Evolutionary conservation across 331 rosid species (phyloP), one percentile per base, ranked within the genome.

Genomic region (Cydonia oblonga): DNA sequence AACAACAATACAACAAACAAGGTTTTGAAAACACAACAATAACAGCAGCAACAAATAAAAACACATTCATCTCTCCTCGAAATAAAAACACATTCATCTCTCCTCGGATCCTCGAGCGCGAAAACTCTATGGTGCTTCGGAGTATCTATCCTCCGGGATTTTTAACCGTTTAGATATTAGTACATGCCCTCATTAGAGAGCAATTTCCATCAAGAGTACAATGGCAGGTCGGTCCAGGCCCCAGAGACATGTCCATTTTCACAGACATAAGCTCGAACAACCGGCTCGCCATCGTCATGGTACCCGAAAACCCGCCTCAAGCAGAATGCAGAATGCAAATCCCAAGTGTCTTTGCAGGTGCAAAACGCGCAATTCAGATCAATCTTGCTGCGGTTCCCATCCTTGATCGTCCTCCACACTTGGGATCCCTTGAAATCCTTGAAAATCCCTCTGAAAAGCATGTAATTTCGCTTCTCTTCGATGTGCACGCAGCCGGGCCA

Each of bases 241-340:
- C 99, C 99, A 11, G 99, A 91, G 49, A 95, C 99, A 74, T 95
- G 99, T 0, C 99, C 99, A 71, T 89, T 91, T 51, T 89, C 96
- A 29, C 99, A 95, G 57, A 95, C 99, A 78, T 78, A 95, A 73
- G 99, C 99, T 16, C 96, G 79, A 33, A 95, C 99, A 16, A 91
- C 90, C 7, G 99, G 99, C 49, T 95, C 97, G 0, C 99, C 99
- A 63, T 95, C 99, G 5, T 88, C 97, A 40, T 95, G 97, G 84
- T 57, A 95, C 2, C 97, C 99, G 12, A 86, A 91, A 2, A 72
- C 81, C 9, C 92, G 83, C 54, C 96, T 77, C 78, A 95, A 75
- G 67, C 99, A 95, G 80, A 95, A 95, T 2, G 97, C 84, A 15
- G 97, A 86, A 49, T 89, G 90, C 76, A 95, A 75, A 78, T 95